phyloP scores from a whole-genome alignment of 208 protist genomes.

The Trypanosoma caninum region DNA sequence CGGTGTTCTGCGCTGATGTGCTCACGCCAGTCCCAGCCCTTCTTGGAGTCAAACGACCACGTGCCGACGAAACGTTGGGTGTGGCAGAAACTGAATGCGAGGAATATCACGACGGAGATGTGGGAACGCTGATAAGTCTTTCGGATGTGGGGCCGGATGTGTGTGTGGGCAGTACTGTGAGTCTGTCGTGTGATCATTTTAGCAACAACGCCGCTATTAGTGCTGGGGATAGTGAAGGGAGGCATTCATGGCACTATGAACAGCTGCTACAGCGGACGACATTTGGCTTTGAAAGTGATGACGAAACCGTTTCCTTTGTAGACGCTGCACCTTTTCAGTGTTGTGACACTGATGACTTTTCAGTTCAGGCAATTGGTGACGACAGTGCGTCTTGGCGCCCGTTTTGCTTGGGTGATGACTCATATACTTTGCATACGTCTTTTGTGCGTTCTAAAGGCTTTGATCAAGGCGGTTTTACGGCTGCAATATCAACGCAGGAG shows the following conservation, averaged over 20 bases:
- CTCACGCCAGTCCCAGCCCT: neutral
- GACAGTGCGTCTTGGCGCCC: neutral
- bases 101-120: neutral
- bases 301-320: constrained; percentile 3
- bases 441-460: neutral
- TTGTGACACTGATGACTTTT: neutral
- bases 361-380: neutral
- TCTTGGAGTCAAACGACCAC: constrained; percentile 1
- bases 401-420: constrained; percentile 33
- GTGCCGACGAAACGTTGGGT: neutral
- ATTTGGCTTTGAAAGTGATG: constrained; percentile 52
- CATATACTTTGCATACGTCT: constrained; percentile 5
- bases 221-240: neutral
- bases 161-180: constrained; percentile 12
- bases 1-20: constrained; percentile 17
- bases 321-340: neutral
- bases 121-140: constrained; percentile 13
- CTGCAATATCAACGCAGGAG: neutral
- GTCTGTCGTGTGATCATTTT: neutral
- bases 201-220: constrained; percentile 10
- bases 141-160: neutral
- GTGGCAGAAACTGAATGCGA: neutral
- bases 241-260: neutral
- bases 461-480: neutral
- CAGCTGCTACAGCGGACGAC: constrained; percentile 38